Percentiles rank a stretch among this genome's conserved stretches.
Conservation (phyloP, 148 eudicot genomes). For the Heliamphora exappendiculata region DNA sequence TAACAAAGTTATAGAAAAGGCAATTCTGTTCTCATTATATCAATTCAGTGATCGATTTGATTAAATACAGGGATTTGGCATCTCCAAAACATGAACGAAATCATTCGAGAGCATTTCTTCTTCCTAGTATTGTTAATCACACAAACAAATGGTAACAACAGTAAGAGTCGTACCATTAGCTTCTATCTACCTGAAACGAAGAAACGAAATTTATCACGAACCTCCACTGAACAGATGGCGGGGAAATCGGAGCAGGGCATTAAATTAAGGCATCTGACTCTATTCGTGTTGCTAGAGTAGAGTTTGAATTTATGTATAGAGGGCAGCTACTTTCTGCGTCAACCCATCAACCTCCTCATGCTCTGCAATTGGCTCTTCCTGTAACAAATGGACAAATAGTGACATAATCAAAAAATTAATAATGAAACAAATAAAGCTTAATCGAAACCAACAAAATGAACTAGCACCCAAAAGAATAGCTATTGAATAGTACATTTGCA, state of each 20-base stretch:
- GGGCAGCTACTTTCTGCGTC: constrained; percentile 31
- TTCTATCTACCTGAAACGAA: constrained; percentile 8
- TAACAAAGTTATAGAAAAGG: background rate
- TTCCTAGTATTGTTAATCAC: background rate
- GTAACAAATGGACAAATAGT: background rate
- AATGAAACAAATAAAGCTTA: background rate
- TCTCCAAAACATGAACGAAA: background rate
- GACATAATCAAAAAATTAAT: background rate
- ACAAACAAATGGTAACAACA: background rate
- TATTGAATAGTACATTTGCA: background rate
- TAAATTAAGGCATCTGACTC: background rate
- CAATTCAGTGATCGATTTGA: background rate
- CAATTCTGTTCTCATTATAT: background rate
- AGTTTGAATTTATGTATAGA: constrained; percentile 17
- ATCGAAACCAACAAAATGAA: background rate
- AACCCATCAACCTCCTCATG: constrained; percentile 39
- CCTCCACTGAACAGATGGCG: background rate
- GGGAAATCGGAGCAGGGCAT: background rate
- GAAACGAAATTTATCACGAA: background rate
- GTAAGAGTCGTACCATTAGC: background rate
- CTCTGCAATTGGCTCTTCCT: constrained; percentile 43
- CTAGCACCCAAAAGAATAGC: background rate
- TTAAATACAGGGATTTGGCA: background rate
- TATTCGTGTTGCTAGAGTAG: background rate
- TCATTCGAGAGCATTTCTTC: constrained; percentile 4